Evolutionary conservation across 805 yeast species (phyloP), one percentile per base, ranked within the genome.

Genomic region (Komagataella populi): DNA sequence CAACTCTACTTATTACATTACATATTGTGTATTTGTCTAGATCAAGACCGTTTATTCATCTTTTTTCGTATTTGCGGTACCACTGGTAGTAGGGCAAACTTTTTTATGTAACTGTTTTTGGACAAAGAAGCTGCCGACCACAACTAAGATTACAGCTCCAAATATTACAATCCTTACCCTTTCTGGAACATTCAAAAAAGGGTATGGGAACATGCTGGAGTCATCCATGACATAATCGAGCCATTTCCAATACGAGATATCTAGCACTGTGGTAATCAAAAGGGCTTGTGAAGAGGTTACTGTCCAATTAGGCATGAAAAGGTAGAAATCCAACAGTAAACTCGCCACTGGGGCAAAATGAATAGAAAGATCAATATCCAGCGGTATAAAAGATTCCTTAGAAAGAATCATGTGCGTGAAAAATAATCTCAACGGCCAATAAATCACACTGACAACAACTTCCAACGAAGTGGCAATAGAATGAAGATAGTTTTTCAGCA

Each of bases 381-480:
- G 18, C 1, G 84, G 81, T 23, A 83, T 68, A 5, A 63, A 58
- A 46, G 62, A 56, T 4, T 52, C 55, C 14, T 62, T 56, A 23
- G 68, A 66, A 49, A 76, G 64, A 44, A 84, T 80, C 51, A 80
- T 60, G 18, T 69, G 66, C 43, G 74, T 59, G 49, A 74, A 72
- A 58, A 80, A 76, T 16, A 83, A 52, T 55, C 80, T 68, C 55
- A 84, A 70, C 0, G 82, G 79, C 91, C 93, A 85, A 62, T 85
- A 85, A 14, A 84, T 77, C 1, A 67, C 39, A 0, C 86, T 71
- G 16, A 85, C 88, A 18, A 84, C 70, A 8, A 74, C 67, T 60
- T 84, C 90, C 16, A 81, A 58, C 0, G 80, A 76, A 48, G 82
- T 63, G 0, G 81, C 79, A 45, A 78, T 59, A 1, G 86, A 81